Evolutionary conservation across 768 basidiomycete species (phyloP), one percentile per base, ranked within the genome.

Genomic region (Kwoniella sp.): DNA sequence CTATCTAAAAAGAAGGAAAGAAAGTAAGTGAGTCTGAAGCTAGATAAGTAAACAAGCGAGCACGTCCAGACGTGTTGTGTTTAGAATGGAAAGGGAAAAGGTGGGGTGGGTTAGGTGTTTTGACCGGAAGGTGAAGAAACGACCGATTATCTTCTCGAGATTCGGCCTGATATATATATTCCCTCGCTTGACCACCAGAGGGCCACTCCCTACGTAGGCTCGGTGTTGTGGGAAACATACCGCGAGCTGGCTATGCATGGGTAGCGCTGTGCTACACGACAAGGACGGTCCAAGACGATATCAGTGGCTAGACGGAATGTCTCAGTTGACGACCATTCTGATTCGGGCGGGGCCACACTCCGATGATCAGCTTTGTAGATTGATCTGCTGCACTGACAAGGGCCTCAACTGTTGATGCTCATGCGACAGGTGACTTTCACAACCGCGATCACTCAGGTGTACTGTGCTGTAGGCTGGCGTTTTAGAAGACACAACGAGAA

Each of bases 61-160:
- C 66, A 68, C 66, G 66, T 68, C 66, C 66, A 68, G 66, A 68
- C 66, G 66, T 55, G 66, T 63, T 61, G 66, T 31, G 30, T 25
- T 25, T 45, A 20, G 20, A 45, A 45, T 3, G 8, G 3, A 17
- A 51, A 17, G 29, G 8, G 29, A 30, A 58, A 20, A 26, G 34
- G 8, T 8, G 25, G 50, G 50, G 48, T 34, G 29, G 50, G 41
- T 23, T 20, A 47, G 34, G 34, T 60, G n/a, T 22, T 22, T 28
- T 48, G 48, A 60, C 58, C 58, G 25, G 38, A n/a, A 28, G 58
- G 58, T 60, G 58, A 50, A 60, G 58, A 60, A 60, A n/a, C 20
- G 50, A 29, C 9, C 4, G 4, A 15, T 9, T 38, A 22, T 58
- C 23, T 26, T n/a, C 28, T 2, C 20, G 25, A 57, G 1, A n/a